These are phyloP conservation scores for Diacronema lutheri DNA, from an alignment of 78 protist genomes.

Conservation along the genomic window DNA sequence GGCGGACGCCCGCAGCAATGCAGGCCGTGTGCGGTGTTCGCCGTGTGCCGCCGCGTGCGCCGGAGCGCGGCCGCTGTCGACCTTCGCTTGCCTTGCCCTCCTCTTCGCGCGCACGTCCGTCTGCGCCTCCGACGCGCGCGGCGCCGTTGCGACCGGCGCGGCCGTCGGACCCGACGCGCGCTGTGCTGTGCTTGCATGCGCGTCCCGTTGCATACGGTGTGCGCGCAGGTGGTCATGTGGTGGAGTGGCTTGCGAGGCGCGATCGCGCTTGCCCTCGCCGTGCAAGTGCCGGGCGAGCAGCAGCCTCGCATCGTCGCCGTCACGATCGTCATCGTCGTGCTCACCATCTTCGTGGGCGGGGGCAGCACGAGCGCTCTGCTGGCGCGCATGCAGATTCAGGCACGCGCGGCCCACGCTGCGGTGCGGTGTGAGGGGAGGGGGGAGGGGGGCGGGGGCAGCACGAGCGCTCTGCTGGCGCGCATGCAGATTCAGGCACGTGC, in stretches of 20 bases:
- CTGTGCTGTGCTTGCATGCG: no score
- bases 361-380: neutral
- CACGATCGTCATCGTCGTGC: slow-evolving; percentile 19
- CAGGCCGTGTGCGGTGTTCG: no score
- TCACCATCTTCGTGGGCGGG: slow-evolving; percentile 25
- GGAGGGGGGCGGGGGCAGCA: slow-evolving; percentile 18
- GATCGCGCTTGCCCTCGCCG: slow-evolving; percentile 42
- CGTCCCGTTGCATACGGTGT: no score
- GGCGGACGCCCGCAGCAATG: no score
- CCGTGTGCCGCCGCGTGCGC: no score
- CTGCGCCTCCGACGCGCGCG: no score
- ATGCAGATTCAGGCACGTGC: neutral
- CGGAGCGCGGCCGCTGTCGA: no score
- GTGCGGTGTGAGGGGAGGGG: no score
- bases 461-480: neutral
- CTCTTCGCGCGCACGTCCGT: neutral
- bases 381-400: neutral
- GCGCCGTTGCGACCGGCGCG: no score
- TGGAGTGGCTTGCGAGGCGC: slow-evolving; percentile 36
- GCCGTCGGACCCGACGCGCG: no score
- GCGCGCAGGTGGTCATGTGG: slow-evolving; percentile 14
- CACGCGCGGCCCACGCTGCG: neutral
- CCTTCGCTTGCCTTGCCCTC: no score
- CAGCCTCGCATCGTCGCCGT: neutral
- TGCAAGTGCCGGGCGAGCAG: neutral